Percentiles rank a stretch among this genome's conserved stretches.
Conservation (phyloP, 805 yeast species). For the Wickerhamiella occidentalis region DNA sequence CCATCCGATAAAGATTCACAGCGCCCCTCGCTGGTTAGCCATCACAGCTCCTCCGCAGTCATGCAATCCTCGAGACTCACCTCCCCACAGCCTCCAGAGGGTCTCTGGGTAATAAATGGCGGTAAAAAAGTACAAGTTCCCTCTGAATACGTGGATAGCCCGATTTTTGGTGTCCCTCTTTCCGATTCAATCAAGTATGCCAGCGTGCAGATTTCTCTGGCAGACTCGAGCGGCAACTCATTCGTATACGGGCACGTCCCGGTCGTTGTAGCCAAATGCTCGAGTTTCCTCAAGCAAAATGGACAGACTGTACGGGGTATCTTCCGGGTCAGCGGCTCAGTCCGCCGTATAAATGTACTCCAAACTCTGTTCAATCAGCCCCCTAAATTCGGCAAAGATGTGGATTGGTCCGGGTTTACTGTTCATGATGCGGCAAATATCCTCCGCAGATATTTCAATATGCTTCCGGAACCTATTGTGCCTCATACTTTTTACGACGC, state of each 20-base stretch:
- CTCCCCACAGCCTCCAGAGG: slow-evolving; percentile 9
- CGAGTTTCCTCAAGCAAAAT: slow-evolving; percentile 66
- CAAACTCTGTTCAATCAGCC: slow-evolving; percentile 76
- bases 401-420: slow-evolving; percentile 85
- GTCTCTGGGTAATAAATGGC: slow-evolving; percentile 13
- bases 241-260: slow-evolving; percentile 84
- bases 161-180: slow-evolving; percentile 73
- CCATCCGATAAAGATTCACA: slow-evolving; percentile 13
- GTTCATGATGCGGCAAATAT: slow-evolving; percentile 96
- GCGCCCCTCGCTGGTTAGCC: slow-evolving; percentile 29
- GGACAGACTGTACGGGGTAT: slow-evolving; percentile 73
- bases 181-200: slow-evolving; percentile 62
- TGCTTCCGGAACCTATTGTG: slow-evolving; percentile 83
- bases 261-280: slow-evolving; percentile 90
- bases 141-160: slow-evolving; percentile 18
- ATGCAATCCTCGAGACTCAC: slow-evolving; percentile 9
- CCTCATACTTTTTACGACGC: slow-evolving; percentile 65
- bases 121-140: slow-evolving; percentile 16
- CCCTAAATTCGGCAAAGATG: slow-evolving; percentile 78
- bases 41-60: slow-evolving; percentile 27
- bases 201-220: slow-evolving; percentile 58
- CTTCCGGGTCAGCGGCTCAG: slow-evolving; percentile 84
- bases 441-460: slow-evolving; percentile 71
- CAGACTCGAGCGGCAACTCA: slow-evolving; percentile 44
- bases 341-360: slow-evolving; percentile 73